phyloP scores from a whole-genome alignment of 371 early-diverging fungal species.

The Rhizopus arrhizus region DNA sequence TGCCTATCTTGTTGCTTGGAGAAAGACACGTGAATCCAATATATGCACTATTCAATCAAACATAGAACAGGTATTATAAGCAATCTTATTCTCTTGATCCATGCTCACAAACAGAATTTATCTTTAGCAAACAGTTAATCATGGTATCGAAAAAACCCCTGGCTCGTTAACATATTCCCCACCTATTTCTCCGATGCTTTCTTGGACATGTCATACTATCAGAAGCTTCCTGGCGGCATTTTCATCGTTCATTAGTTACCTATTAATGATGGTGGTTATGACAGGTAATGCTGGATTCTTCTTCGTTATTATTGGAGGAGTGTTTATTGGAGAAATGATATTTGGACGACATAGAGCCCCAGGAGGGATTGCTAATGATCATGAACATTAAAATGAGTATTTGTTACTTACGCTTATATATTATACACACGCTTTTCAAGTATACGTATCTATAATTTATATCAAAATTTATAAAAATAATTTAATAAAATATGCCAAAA shows the following conservation, averaged over 20 bases:
- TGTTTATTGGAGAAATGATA: constrained; percentile 68
- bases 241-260: constrained; percentile 58
- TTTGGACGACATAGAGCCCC: constrained; percentile 58
- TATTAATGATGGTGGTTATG: constrained; percentile 84
- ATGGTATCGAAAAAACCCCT: constrained; percentile 76
- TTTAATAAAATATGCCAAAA: no score
- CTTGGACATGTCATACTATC: constrained; percentile 55
- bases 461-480: no score
- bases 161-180: constrained; percentile 26
- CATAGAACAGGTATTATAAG: not conserved
- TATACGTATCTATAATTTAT: no score
- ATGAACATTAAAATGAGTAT: constrained; percentile 29
- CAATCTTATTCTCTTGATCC: no score
- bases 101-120: not conserved
- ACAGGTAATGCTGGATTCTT: constrained; percentile 78
- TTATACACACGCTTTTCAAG: no score
- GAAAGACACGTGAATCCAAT: constrained; percentile 33
- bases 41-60: constrained; percentile 38
- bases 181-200: constrained; percentile 53
- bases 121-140: not conserved
- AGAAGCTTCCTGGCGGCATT: constrained; percentile 54
- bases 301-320: constrained; percentile 62
- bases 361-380: constrained; percentile 31
- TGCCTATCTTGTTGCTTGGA: constrained; percentile 51
- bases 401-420: no score